phyloP scores from a whole-genome alignment of 2,329 filamentous ascomycete genomes.

The Aspergillus viridinutans region DNA sequence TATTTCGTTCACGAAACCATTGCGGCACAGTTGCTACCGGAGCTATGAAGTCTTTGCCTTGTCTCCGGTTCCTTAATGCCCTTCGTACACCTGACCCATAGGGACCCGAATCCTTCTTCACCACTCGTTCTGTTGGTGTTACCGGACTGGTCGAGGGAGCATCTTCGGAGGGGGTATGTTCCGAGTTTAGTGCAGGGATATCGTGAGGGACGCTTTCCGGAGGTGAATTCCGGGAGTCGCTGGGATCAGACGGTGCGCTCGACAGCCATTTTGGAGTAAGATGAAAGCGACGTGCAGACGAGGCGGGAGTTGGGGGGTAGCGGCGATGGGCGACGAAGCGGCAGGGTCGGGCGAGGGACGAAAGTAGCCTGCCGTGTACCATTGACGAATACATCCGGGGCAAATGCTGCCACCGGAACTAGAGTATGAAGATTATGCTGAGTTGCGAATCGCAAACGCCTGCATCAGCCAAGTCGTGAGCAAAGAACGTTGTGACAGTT shows the following conservation, averaged over 20 bases:
- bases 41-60: slow-evolving; percentile 15
- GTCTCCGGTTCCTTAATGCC: slow-evolving; percentile 33
- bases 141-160: slow-evolving; percentile 8
- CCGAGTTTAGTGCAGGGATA: slow-evolving; percentile 14
- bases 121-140: slow-evolving; percentile 13
- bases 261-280: slow-evolving; percentile 27
- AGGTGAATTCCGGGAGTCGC: slow-evolving; percentile 17
- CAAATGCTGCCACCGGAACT: slow-evolving; percentile 22
- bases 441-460: slow-evolving; percentile 10
- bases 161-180: slow-evolving; percentile 12
- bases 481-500: neutral
- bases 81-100: slow-evolving; percentile 40
- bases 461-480: slow-evolving; percentile 11
- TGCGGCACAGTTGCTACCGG: slow-evolving; percentile 27
- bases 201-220: slow-evolving; percentile 20
- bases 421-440: slow-evolving; percentile 13
- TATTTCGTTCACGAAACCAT: slow-evolving; percentile 38
- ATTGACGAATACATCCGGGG: slow-evolving; percentile 38
- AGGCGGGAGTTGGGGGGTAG: slow-evolving; percentile 24
- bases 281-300: slow-evolving; percentile 30
- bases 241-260: slow-evolving; percentile 26
- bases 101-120: slow-evolving; percentile 24
- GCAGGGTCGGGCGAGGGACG: slow-evolving; percentile 32
- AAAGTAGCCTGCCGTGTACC: slow-evolving; percentile 33
- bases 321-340: slow-evolving; percentile 36